phyloP scores from a whole-genome alignment of 116 monocot genomes.

The Posidonia oceanica region DNA sequence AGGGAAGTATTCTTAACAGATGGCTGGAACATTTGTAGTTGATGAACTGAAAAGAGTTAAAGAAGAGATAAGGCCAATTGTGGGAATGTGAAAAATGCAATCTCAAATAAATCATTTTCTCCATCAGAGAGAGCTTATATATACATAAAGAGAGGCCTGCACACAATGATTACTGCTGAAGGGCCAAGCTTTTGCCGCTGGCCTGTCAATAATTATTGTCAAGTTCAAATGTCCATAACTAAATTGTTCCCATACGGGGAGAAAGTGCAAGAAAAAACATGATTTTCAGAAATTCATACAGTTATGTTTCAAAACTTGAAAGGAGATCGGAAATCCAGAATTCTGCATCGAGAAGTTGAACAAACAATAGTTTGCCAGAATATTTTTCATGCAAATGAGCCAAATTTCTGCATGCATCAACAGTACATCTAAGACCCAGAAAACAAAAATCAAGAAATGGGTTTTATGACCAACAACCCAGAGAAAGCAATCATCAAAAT shows the following conservation, averaged over 20 bases:
- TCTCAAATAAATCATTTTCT: not conserved
- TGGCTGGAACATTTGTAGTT: slow-evolving; percentile 55
- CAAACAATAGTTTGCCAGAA: not conserved
- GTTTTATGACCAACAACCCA: not conserved
- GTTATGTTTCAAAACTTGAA: not conserved
- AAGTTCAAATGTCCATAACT: no score
- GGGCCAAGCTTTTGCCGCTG: no score
- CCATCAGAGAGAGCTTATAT: not conserved
- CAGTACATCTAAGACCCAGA: not conserved
- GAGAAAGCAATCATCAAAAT: no score
- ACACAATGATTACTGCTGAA: not conserved
- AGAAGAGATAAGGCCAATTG: not conserved
- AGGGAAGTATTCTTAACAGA: slow-evolving; percentile 27
- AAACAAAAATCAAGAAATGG: not conserved
- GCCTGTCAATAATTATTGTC: no score
- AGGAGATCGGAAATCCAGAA: not conserved
- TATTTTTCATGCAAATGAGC: not conserved
- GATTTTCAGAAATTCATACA: not conserved
- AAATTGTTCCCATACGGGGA: no score
- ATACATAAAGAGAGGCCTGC: not conserved
- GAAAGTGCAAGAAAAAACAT: not conserved
- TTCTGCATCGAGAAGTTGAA: not conserved
- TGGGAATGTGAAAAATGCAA: not conserved
- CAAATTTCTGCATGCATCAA: not conserved
- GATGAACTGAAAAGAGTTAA: slow-evolving; percentile 44